A percentile compares a stretch with the other conserved stretches of the same genome.
These are phyloP conservation scores for Colletotrichum magnum DNA, from an alignment of 2,329 filamentous ascomycete genomes.

Conservation along the genomic window DNA sequence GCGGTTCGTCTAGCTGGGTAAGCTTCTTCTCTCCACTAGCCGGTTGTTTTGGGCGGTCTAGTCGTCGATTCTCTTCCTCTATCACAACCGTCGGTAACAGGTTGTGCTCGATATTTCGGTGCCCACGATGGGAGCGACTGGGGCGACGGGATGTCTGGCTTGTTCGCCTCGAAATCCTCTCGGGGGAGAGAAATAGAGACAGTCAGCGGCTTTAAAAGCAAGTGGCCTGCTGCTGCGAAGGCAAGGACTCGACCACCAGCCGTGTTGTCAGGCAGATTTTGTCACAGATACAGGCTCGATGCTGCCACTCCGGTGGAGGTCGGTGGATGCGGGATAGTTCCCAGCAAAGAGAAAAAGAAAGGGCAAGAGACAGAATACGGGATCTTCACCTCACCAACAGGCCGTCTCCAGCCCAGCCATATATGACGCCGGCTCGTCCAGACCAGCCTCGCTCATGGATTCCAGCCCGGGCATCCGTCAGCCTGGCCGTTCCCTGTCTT, in stretches of 20 bases:
- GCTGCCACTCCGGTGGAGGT: conserved; percentile 2
- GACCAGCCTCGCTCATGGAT: conserved; percentile 8
- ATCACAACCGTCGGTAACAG: too few species aligned
- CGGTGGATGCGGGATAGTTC: conserved; percentile 12
- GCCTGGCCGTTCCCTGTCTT: conserved; percentile 31
- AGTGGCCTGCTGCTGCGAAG: conserved; percentile 6
- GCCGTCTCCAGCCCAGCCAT: conserved; percentile 30
- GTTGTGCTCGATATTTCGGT: too few species aligned
- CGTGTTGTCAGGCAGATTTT: conserved; percentile 12
- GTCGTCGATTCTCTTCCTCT: too few species aligned
- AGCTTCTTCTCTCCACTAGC: too few species aligned
- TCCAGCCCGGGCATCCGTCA: conserved; percentile 20
- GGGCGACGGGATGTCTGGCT: neutral
- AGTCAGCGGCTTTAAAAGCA: neutral
- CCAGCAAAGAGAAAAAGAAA: conserved; percentile 13
- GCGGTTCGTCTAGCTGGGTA: too few species aligned
- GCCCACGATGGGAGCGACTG: too few species aligned
- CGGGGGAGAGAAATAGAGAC: conserved; percentile 10
- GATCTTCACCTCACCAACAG: neutral
- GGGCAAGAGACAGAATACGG: conserved; percentile 1
- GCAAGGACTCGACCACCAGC: conserved; percentile 4
- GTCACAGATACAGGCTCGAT: conserved; percentile 24
- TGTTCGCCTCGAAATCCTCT: conserved; percentile 2
- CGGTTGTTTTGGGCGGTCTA: too few species aligned
- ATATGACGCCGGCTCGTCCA: conserved; percentile 26